These are phyloP conservation scores for Fusarium denticulatum DNA, from an alignment of 2,329 filamentous ascomycete genomes.

Conservation along the genomic window DNA sequence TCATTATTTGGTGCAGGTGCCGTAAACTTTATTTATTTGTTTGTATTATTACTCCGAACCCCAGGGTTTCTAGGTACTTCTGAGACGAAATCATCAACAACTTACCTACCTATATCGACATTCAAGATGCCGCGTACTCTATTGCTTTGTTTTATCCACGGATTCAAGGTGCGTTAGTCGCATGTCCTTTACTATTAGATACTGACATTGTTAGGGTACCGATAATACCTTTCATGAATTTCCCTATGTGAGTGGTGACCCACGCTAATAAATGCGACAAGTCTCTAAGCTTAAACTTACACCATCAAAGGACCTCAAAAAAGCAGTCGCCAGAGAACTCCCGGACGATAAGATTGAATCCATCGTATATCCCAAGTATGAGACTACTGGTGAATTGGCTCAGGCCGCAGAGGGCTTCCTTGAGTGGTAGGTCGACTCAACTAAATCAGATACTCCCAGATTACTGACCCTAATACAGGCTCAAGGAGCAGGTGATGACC, in stretches of 20 bases:
- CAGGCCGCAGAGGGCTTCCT: conserved; percentile 58
- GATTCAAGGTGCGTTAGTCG: conserved; percentile 64
- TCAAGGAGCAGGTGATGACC: conserved; percentile 84
- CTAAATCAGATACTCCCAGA: background rate
- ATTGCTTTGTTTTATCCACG: conserved; percentile 78
- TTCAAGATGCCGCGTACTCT: conserved; percentile 62
- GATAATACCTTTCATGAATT: conserved; percentile 77
- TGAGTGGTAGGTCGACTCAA: conserved; percentile 52
- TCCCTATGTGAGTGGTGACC: conserved; percentile 56
- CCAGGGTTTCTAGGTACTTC: background rate
- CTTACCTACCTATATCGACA: background rate
- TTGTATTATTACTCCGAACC: conserved; percentile 6
- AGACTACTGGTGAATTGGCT: conserved; percentile 74
- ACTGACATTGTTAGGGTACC: conserved; percentile 59
- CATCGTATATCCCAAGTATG: conserved; percentile 76
- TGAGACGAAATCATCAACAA: background rate
- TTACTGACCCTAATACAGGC: conserved; percentile 57
- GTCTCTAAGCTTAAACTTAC: background rate
- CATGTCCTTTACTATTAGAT: rapidly evolving
- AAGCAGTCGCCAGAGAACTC: conserved; percentile 65
- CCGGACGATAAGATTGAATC: conserved; percentile 69
- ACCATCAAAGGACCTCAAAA: conserved; percentile 61
- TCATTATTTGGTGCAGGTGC: conserved; percentile 19
- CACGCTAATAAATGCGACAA: background rate
- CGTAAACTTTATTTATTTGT: conserved; percentile 14